A percentile compares a stretch with the other conserved stretches of the same genome.
Conservation (phyloP, 2,329 filamentous ascomycete genomes). For the Fusarium neocosmosporiellum region DNA sequence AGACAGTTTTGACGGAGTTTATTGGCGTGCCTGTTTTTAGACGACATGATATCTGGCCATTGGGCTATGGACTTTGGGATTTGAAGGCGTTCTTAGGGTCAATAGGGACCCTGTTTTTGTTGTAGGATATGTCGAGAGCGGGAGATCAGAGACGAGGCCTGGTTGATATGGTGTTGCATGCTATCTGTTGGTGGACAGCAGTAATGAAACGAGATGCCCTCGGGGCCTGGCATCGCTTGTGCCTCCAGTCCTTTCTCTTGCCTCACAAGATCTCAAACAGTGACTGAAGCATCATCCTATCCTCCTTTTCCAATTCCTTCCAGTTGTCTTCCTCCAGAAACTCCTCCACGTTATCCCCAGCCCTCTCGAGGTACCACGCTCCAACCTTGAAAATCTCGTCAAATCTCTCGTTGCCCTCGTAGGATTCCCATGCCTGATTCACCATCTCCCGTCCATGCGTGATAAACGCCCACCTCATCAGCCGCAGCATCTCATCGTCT, state of each 20-base stretch:
- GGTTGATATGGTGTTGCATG: not conserved
- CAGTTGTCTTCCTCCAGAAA: slow-evolving; percentile 25
- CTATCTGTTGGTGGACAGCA: not conserved
- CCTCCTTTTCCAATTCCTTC: slow-evolving; percentile 14
- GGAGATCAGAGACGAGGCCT: not conserved
- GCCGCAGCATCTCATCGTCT: slow-evolving; percentile 9
- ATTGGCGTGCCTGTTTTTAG: slow-evolving; percentile 16
- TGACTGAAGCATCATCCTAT: not conserved
- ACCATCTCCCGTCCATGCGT: slow-evolving; percentile 30
- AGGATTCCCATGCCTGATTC: slow-evolving; percentile 26
- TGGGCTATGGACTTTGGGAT: not conserved
- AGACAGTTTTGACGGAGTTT: slow-evolving; percentile 25
- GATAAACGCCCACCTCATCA: slow-evolving; percentile 29
- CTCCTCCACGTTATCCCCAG: slow-evolving; percentile 17
- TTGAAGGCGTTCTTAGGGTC: not conserved
- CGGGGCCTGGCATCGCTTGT: not conserved
- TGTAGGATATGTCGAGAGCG: not conserved
- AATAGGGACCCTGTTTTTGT: not conserved
- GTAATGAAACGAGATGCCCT: not conserved
- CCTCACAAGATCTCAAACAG: not conserved
- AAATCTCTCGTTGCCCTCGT: not conserved
- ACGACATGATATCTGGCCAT: not conserved
- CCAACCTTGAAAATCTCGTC: slow-evolving; percentile 21
- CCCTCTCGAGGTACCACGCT: slow-evolving; percentile 32
- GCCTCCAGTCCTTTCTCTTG: not conserved